phyloP scores from a whole-genome alignment of 805 yeast genomes.

The Saccharomycopsis capsularis region DNA sequence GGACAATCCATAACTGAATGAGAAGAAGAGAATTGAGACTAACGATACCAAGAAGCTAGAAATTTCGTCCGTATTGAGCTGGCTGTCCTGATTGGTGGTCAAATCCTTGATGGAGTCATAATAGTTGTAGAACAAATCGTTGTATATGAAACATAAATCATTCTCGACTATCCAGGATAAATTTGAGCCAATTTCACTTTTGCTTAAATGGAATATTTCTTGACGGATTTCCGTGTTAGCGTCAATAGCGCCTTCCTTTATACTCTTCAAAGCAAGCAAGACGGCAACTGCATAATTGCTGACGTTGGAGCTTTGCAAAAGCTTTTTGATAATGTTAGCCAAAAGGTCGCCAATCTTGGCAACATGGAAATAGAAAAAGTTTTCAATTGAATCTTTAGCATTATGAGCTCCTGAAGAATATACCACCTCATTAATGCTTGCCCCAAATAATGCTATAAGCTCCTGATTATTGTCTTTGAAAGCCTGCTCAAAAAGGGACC shows the following conservation, averaged over 20 bases:
- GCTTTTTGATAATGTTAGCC: not conserved
- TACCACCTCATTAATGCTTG: constrained; percentile 2
- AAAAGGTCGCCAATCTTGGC: constrained; percentile 11
- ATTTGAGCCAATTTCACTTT: constrained; percentile 1
- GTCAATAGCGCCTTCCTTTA: constrained; percentile 19
- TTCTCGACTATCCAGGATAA: constrained; percentile 15
- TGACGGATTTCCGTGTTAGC: constrained; percentile 8
- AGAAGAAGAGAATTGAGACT: constrained; percentile 37
- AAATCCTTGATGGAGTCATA: constrained; percentile 10
- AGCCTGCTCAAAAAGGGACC: constrained; percentile 22
- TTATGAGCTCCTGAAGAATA: not conserved
- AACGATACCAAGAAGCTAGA: constrained; percentile 30
- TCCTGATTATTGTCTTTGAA: constrained; percentile 7
- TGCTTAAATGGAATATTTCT: constrained; percentile 8
- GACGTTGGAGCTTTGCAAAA: constrained; percentile 1
- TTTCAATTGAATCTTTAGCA: not conserved
- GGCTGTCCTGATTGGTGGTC: not conserved
- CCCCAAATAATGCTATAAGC: constrained; percentile 1
- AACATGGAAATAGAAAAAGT: constrained; percentile 16
- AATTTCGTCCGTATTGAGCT: constrained; percentile 11
- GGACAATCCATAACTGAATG: constrained; percentile 29
- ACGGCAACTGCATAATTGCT: constrained; percentile 6
- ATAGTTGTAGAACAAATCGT: constrained; percentile 9
- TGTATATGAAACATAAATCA: constrained; percentile 13
- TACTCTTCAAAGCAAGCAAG: constrained; percentile 6